Percentiles rank a stretch among this genome's conserved stretches.
These are phyloP conservation scores for Claviceps pazoutovae DNA, from an alignment of 2,329 filamentous ascomycete genomes.

Conservation along the genomic window DNA sequence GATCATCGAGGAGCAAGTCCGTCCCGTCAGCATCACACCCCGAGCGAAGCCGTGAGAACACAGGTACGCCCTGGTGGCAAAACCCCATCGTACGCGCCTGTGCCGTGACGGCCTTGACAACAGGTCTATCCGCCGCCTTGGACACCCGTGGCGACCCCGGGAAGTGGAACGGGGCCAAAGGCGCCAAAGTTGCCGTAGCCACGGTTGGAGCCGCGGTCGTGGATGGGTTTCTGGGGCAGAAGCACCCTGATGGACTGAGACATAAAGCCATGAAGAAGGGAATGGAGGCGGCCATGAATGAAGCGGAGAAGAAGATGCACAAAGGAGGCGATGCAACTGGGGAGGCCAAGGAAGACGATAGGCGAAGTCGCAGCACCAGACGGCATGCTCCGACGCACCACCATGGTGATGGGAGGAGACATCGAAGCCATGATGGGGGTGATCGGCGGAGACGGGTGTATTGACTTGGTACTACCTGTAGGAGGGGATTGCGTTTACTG, in stretches of 20 bases:
- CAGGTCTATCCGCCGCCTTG: constrained; percentile 33
- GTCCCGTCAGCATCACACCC: not conserved
- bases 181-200: constrained; percentile 33
- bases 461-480: not conserved
- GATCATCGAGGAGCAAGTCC: not conserved
- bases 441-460: not conserved
- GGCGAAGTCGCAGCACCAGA: not conserved
- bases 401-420: not conserved
- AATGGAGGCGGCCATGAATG: constrained; percentile 5
- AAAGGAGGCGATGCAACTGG: not conserved
- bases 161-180: constrained; percentile 34
- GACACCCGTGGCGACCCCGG: constrained; percentile 30
- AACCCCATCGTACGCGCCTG: constrained; percentile 25
- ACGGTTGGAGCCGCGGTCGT: constrained; percentile 34
- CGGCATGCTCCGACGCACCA: not conserved
- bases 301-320: constrained; percentile 6
- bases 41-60: not conserved
- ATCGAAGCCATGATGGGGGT: not conserved
- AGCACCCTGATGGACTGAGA: constrained; percentile 15
- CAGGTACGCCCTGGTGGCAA: constrained; percentile 19
- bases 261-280: constrained; percentile 6
- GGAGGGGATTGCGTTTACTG: not conserved
- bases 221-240: constrained; percentile 29
- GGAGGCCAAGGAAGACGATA: constrained; percentile 1
- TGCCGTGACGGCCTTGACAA: constrained; percentile 31